A percentile compares a stretch with the other conserved stretches of the same genome.
These are phyloP conservation scores for Zymoseptoria tritici DNA, from an alignment of 2,329 filamentous ascomycete species.

Conservation along the genomic window DNA sequence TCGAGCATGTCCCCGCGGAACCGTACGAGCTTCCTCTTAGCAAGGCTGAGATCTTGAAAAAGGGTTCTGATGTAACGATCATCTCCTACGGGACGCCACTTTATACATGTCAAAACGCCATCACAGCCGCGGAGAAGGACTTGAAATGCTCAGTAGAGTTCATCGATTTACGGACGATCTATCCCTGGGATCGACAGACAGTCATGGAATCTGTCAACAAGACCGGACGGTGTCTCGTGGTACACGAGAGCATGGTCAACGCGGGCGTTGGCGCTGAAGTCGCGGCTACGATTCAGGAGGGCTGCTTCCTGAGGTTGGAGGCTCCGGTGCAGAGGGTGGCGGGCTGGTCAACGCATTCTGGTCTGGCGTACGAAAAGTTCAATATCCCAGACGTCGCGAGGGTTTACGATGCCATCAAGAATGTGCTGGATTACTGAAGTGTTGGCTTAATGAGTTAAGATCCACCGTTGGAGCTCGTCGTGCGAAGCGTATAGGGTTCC, in stretches of 20 bases:
- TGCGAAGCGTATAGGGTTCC: neutral
- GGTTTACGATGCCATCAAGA: conserved; percentile 45
- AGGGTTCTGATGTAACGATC: conserved; percentile 72
- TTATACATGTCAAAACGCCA: conserved; percentile 73
- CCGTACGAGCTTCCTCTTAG: conserved; percentile 77
- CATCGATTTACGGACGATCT: conserved; percentile 80
- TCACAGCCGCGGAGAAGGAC: conserved; percentile 67
- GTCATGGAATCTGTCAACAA: conserved; percentile 77
- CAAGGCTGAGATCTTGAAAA: conserved; percentile 76
- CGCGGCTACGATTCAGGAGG: conserved; percentile 79
- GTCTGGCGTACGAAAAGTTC: conserved; percentile 64
- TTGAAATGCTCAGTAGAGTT: conserved; percentile 72
- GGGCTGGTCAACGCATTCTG: conserved; percentile 82
- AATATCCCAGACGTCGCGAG: conserved; percentile 77
- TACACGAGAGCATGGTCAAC: conserved; percentile 89
- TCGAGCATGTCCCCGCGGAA: conserved; percentile 79
- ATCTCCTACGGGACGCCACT: conserved; percentile 85
- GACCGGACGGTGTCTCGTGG: conserved; percentile 77
- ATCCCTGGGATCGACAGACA: conserved; percentile 81
- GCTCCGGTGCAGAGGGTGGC: conserved; percentile 78
- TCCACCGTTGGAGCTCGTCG: neutral
- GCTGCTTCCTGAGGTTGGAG: conserved; percentile 75
- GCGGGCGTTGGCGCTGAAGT: conserved; percentile 84
- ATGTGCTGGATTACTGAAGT: conserved; percentile 37
- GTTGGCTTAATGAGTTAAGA: neutral